Evolutionary conservation across 1,284 basidiomycete genomes (phyloP), one percentile per base, ranked within the genome.

Genomic region (Heliocybe sulcata): DNA sequence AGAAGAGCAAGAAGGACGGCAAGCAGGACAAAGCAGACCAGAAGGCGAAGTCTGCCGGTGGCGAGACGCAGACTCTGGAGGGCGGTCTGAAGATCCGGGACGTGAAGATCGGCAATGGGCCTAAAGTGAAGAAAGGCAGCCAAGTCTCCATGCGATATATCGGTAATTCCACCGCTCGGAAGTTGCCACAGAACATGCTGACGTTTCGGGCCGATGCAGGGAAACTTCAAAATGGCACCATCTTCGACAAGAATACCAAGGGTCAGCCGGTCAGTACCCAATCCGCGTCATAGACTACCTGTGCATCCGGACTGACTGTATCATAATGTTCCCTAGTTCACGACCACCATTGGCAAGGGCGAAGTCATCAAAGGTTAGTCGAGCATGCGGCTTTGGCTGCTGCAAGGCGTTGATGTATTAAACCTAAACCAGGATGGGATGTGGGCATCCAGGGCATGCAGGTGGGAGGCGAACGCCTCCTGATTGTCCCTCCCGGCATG

Each of bases 391-490:
- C 16, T 56, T 31, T 23, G 22, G 6, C 49, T 49, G 35, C 27
- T 33, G n/a, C 31, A 42, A 31, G 3, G 38, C 38, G 12, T 29
- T 59, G 29, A 33, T 35, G 35, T 33, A 22, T 49, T 47, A 38
- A 22, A 54, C 31, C 52, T 45, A 53, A 53, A 52, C 16, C 25
- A 87, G 87, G 89, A 47, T 97, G 94, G 95, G 94, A 97, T 64
- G 77, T 92, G 63, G 95, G 95, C 54, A 79, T 98, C 57, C 83
- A 77, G 55, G 96, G 95, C 51, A 97, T 98, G 94, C 83, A 88
- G 62, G 85, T 89, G 51, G 94, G 92, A 54, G 92, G 93, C 38
- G 94, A 98, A 72, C 85, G 95, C 55, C 74, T 86, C 58, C 77
- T 98, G 60, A 85, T 82, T 51, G 80, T 95, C 58, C 92, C 94